phyloP scores from a whole-genome alignment of 768 basidiomycete species.

The Leccinum arenicola region DNA sequence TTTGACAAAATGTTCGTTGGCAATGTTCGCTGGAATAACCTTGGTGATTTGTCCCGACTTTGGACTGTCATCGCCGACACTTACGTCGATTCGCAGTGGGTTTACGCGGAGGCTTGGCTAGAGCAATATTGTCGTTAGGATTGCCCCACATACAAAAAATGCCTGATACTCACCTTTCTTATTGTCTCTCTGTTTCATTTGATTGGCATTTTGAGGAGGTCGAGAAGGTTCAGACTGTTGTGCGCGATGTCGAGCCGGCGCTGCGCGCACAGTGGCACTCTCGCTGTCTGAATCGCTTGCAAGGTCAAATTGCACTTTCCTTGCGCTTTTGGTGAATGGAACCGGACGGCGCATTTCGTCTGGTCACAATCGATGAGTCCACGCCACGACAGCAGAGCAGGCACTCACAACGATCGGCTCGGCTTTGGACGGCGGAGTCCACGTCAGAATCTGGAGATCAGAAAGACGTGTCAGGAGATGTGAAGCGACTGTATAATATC shows the following conservation, averaged over 20 bases:
- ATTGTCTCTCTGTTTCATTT: not conserved
- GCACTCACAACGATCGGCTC: conserved; percentile 1
- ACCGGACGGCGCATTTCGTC: conserved; percentile 3
- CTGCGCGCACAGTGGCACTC: conserved; percentile 11
- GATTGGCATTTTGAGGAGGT: not conserved
- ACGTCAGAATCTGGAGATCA: conserved; percentile 18
- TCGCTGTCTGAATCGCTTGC: conserved; percentile 14
- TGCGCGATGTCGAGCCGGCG: conserved; percentile 3
- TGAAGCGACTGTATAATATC: not conserved
- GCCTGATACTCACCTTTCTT: conserved; percentile 6
- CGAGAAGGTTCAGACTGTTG: not conserved
- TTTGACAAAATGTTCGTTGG: conserved; percentile 7
- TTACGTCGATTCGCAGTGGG: conserved; percentile 12
- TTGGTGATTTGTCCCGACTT: not conserved
- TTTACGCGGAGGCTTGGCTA: conserved; percentile 10
- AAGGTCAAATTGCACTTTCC: conserved; percentile 17
- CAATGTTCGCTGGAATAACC: conserved; percentile 9
- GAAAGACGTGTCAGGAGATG: not conserved
- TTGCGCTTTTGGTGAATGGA: conserved; percentile 1
- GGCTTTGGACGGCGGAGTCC: not conserved
- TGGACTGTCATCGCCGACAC: not conserved
- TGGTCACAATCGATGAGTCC: not conserved
- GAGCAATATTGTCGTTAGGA: not conserved
- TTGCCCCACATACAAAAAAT: not conserved
- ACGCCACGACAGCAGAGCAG: not conserved